Base-by-base conservation (phyloP, 108 stramenopile genomes). In the Pseudonitzschia pungens region DNA sequence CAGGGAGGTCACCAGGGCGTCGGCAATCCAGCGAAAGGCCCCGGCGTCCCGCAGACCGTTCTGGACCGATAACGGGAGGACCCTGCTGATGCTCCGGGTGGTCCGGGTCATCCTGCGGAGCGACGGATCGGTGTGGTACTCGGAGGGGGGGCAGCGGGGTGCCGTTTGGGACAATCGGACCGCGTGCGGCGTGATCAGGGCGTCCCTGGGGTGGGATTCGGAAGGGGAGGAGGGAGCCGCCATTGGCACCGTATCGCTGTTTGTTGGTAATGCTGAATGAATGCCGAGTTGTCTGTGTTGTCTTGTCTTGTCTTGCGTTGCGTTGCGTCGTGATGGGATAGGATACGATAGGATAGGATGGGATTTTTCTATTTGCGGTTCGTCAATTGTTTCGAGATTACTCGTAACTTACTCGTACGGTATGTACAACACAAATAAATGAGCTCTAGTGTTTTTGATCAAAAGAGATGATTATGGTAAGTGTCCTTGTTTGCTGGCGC, bases 31-130 rank as follows among this genome's bases (percentile, higher is more conserved):
- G 9, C 89, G 82, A 72, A 94, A 90, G 4, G 57, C 58, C 44
- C 92, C 92, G 44, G 32, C 52, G 75, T 94, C 92, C 5, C 92
- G 85, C 20, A 86, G 21, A 16, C 29, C 42, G 77, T 89, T 75
- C 65, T 89, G 89, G 72, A 77, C 75, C 16, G 69, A 15, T 56
- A 91, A 45, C 2, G 89, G 86, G 10, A 93, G 52, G 20, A 74
- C 16, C 7, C 67, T n/a, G 5, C 88, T 82, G 28, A 93, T 40
- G 45, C 58, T 70, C 14, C 92, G 79, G 0, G 89, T 93, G 15
- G 75, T 33, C 42, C 59, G 58, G 58, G 63, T 72, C 50, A 48
- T 52, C 21, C 33, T 72, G 52, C 33, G 65, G 69, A 44, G 27
- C 4, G 10, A 29, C 33, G 18, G 70, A 50, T 52, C 70, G 11